Conservation (phyloP, 768 basidiomycete species). For the Rhizopogon roseolus region DNA sequence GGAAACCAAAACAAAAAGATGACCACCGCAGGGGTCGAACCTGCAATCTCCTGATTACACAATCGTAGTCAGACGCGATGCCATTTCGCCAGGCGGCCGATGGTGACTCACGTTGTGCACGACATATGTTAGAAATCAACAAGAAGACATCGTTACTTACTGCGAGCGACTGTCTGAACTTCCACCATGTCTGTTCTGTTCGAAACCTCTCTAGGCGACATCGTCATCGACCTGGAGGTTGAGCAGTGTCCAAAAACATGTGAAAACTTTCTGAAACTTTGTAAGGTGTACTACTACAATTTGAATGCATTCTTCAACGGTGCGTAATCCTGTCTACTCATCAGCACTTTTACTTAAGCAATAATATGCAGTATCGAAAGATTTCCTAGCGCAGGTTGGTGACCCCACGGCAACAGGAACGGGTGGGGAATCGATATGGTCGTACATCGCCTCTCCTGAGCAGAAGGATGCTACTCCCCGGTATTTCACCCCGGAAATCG, state of each 20-base stretch:
- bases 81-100: constrained; percentile 79
- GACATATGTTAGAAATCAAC: neutral
- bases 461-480: constrained; percentile 42
- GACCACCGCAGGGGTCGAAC: constrained; percentile 88
- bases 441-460: constrained; percentile 53
- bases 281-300: constrained; percentile 97
- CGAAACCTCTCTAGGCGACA: constrained; percentile 95
- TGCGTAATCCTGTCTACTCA: constrained; percentile 31
- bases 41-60: constrained; percentile 82
- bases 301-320: constrained; percentile 98
- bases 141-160: neutral
- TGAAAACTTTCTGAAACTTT: constrained; percentile 96
- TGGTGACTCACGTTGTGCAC: neutral
- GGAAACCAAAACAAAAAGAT: constrained; percentile 16
- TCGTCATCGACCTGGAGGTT: constrained; percentile 93
- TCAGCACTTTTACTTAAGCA: constrained; percentile 2
- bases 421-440: constrained; percentile 89
- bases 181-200: constrained; percentile 87
- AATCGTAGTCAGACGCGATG: constrained; percentile 82
- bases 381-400: constrained; percentile 95
- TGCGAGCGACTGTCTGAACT: neutral
- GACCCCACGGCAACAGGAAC: constrained; percentile 94
- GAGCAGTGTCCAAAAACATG: constrained; percentile 87
- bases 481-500: constrained; percentile 84
- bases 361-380: constrained; percentile 73